Evolutionary conservation across 1,284 basidiomycete species (phyloP), one percentile per base, ranked within the genome.

Genomic region (Erythrobasidium hasegawianum): DNA sequence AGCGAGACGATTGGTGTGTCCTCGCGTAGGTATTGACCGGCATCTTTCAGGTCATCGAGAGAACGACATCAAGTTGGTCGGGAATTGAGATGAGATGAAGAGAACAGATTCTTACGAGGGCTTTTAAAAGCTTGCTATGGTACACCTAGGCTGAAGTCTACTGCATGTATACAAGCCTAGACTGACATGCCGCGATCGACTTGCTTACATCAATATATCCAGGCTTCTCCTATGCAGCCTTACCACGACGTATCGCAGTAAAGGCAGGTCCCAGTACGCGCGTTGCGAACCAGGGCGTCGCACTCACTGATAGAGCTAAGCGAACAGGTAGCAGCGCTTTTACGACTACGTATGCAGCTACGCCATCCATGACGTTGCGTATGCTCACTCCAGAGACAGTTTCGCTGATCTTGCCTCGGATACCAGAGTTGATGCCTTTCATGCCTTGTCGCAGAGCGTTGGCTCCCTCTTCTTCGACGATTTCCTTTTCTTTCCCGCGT

Each of bases 341-440:
- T 14, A 65, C 62, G 22, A 65, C 45, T n/a, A 56, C 62, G 52
- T 65, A 65, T 14, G 62, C 62, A 13, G 62, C 62, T 10, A 65
- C 62, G 26, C 62, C 62, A 24, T 65, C 62, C 62, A 65, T 65
- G 16, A 65, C 62, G 45, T 65, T 65, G n/a, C 56, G 26, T 13
- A 65, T 53, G 45, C 62, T 65, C 26, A 65, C 62, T 3, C 62
- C 62, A 33, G 50, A 55, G 49, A 65, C 62, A 10, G 62, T 65
- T 27, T 65, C 62, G 56, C 62, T 65, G 38, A 65, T 52, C 45
- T 65, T 65, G 27, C 49, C 54, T 49, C 62, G 24, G 1, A 65
- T 22, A 8, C 62, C 56, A 3, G 43, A 27, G 9, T 26, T 39
- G 43, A 57, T 55, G 43, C 43, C 49, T 41, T 43, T 41, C 26